These are phyloP conservation scores for Adansonia gregorii DNA, from an alignment of 441 rosid genomes.

Conservation along the genomic window DNA sequence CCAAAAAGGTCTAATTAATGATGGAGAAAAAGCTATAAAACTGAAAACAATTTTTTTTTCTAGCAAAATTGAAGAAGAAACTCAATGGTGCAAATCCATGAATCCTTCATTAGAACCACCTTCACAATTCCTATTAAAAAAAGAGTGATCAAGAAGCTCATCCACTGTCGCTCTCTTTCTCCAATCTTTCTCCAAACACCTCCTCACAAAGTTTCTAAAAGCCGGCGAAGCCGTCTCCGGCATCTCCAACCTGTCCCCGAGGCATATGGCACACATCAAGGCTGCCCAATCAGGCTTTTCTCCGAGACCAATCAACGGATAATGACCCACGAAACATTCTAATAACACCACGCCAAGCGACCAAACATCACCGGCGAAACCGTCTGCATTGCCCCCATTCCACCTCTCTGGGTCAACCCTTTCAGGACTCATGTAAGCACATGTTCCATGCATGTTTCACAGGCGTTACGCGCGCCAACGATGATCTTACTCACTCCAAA, in stretches of 20 bases:
- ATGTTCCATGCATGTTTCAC: conserved; percentile 40
- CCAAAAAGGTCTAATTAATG: not conserved
- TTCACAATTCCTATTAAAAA: conserved; percentile 32
- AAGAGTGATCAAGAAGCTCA: conserved; percentile 61
- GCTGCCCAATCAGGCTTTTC: conserved; percentile 69
- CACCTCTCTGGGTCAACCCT: conserved; percentile 52
- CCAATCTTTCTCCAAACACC: conserved; percentile 70
- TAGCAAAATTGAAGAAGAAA: conserved; percentile 9
- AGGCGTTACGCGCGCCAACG: conserved; percentile 7
- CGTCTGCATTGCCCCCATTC: conserved; percentile 40
- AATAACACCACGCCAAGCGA: conserved; percentile 51
- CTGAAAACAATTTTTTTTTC: not conserved
- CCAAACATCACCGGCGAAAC: conserved; percentile 55
- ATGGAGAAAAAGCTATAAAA: not conserved
- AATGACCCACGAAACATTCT: conserved; percentile 50
- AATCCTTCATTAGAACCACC: conserved; percentile 17
- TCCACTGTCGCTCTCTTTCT: conserved; percentile 53
- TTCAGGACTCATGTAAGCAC: conserved; percentile 65
- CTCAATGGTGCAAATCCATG: conserved; percentile 13
- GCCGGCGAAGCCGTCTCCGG: conserved; percentile 52
- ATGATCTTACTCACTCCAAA: conserved; percentile 47
- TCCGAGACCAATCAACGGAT: conserved; percentile 50
- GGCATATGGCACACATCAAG: conserved; percentile 58
- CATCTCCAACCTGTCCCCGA: conserved; percentile 45
- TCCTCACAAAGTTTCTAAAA: conserved; percentile 45